Evolutionary conservation across 805 yeast genomes (phyloP), one percentile per base, ranked within the genome.

Genomic region (Blastobotrys parvus): DNA sequence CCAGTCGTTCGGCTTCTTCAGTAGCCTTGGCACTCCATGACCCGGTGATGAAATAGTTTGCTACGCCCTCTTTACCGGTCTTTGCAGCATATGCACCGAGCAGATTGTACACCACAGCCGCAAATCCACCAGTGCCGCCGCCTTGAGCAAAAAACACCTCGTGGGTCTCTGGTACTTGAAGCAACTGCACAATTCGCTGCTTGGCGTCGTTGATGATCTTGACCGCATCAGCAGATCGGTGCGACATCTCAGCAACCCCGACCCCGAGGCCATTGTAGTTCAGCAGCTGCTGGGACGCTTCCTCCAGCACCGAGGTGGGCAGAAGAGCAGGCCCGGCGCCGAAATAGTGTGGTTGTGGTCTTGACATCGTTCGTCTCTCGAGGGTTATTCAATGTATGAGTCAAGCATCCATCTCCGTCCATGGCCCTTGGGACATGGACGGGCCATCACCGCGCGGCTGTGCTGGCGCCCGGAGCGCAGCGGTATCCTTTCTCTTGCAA

Each of bases 261-360:
- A 92, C 71, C 21, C 89, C 94, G 27, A 71, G 67, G 34, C 68
- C 71, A 43, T 82, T 68, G 64, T 76, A 92, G 56, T 79, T 76
- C 48, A 92, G 60, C 50, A 92, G 69, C 60, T 92, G 97, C 25
- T 62, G 60, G 1, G 97, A 94, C 3, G 97, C 95, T 65, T 85
- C 81, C 64, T 86, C 81, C 43, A 92, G 72, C 2, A 90, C 97
- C 3, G 64, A 58, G 2, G 90, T 78, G 27, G 97, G 97, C 35
- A 92, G 71, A 41, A 80, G 73, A 1, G 98, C 98, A 39, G 99
- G 99, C 11, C 99, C 99, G n/a, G 99, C 97, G 45, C 97, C 98
- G 57, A 87, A 92, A 61, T 92, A 85, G 45, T 60, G 43, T 32
- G 43, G 33, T 4, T 21, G 20, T 20, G 31, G 19, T 22, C 43